phyloP scores from a whole-genome alignment of 768 basidiomycete species.

The Leccinum aurantiacum region DNA sequence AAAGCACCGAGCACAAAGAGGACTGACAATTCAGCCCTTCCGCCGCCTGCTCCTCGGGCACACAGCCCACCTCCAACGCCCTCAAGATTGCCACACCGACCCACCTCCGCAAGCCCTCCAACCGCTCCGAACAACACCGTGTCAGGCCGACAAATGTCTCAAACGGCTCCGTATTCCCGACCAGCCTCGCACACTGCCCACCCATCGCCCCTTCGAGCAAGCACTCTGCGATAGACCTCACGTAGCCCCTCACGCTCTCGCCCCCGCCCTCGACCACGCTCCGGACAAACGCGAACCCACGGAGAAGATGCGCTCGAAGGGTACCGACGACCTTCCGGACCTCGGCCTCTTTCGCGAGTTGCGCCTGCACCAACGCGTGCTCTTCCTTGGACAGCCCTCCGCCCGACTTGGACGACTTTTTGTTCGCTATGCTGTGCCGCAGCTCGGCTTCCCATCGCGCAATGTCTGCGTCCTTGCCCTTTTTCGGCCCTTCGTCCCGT shows the following conservation, averaged over 20 bases:
- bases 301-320: conserved; percentile 54
- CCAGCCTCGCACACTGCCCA: conserved; percentile 53
- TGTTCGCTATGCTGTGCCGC: conserved; percentile 78
- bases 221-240: conserved; percentile 57
- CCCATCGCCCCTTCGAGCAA: conserved; percentile 67
- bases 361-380: conserved; percentile 76
- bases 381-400: conserved; percentile 76
- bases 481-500: conserved; percentile 48
- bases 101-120: conserved; percentile 68
- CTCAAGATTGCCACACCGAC: conserved; percentile 84
- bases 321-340: conserved; percentile 59
- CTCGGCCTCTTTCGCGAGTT: conserved; percentile 75
- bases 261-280: conserved; percentile 51
- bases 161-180: conserved; percentile 52
- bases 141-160: conserved; percentile 76
- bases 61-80: conserved; percentile 57
- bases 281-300: conserved; percentile 69
- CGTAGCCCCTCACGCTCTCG: conserved; percentile 50
- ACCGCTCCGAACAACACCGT: conserved; percentile 66
- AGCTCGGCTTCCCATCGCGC: conserved; percentile 95
- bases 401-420: conserved; percentile 47
- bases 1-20: too few relatives aligned
- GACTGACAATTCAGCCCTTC: conserved; percentile 57
- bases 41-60: conserved; percentile 70
- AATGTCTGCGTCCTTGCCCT: conserved; percentile 87